phyloP scores from a whole-genome alignment of 805 yeast species.

The Dipodascus albidus region DNA sequence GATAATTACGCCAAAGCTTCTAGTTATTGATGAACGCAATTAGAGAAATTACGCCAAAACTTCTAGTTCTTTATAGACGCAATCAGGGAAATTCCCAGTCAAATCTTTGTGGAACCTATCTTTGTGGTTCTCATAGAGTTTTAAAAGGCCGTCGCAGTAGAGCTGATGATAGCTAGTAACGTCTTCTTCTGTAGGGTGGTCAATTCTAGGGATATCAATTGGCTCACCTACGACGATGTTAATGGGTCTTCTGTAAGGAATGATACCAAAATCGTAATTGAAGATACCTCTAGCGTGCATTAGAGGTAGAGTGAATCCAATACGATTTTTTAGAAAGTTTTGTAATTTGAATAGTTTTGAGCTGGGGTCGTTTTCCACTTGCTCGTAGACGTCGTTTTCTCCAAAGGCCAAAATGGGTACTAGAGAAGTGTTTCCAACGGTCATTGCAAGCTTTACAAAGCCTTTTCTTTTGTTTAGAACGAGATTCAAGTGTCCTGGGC shows the following conservation, averaged over 20 bases:
- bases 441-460: conserved; percentile 76
- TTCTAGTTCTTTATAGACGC: not conserved
- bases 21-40: too few relatives aligned
- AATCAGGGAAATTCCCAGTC: conserved; percentile 5
- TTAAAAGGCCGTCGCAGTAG: conserved; percentile 52
- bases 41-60: not conserved
- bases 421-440: conserved; percentile 60
- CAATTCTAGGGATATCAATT: conserved; percentile 41
- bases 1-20: too few relatives aligned
- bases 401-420: conserved; percentile 93
- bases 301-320: conserved; percentile 83
- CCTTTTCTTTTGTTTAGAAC: conserved; percentile 76
- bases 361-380: conserved; percentile 32
- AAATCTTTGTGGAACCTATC: conserved; percentile 20
- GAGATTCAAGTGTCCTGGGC: conserved; percentile 48
- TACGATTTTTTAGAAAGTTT: conserved; percentile 52
- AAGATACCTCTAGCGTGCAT: conserved; percentile 88
- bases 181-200: conserved; percentile 35
- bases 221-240: conserved; percentile 67
- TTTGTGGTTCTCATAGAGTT: conserved; percentile 59
- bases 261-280: conserved; percentile 81
- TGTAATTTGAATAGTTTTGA: conserved; percentile 50
- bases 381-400: conserved; percentile 57
- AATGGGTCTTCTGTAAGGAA: conserved; percentile 77
- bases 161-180: conserved; percentile 61